Base-by-base conservation (phyloP, 1,139 yeast genomes). In the Petasospora fabianii region DNA sequence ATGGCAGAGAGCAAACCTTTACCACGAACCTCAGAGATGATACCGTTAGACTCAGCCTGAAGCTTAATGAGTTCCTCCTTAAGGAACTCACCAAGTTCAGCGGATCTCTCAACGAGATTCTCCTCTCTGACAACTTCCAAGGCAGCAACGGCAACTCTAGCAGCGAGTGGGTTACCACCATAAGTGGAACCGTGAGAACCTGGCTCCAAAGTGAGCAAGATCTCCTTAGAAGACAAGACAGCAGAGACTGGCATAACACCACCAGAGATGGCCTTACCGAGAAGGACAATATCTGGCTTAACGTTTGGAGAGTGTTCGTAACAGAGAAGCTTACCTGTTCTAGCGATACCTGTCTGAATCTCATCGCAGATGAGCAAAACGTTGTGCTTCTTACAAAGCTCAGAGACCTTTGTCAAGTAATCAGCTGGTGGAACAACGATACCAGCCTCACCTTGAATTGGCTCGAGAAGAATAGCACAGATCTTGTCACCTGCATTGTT, bases 361-460 rank as follows among this genome's bases (percentile, higher is more conserved):
- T 90, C 98, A 62, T 92, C 97, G 60, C 96, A 87, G 64, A 90
- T 90, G 56, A 90, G 74, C 59, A 90, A 71, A 21, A 86, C 88
- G 56, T 90, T 87, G 73, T 90, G 73, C 65, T 87, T 69, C 58
- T 77, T 79, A 70, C 97, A 88, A 48, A 90, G 73, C 43, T 68
- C 78, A 53, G 77, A 77, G 26, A 90, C 96, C 53, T 71, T 68
- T 42, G 80, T 65, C 51, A 90, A 75, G 68, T 90, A 90, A 56
- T 77, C 95, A 40, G 65, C 68, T 49, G 94, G 95, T 39, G 97
- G 97, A 20, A 90, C 96, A 27, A 90, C 95, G 52, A 90, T 90
- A 55, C 97, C 98, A 27, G 98, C 98, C 65, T 90, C 98, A 62
- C 98, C 98, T 66, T 90, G 98, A 58, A 90, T 90, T 48, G 97